Conservation (phyloP, 2,329 filamentous ascomycete genomes). For the Tricladium varicosporioides region DNA sequence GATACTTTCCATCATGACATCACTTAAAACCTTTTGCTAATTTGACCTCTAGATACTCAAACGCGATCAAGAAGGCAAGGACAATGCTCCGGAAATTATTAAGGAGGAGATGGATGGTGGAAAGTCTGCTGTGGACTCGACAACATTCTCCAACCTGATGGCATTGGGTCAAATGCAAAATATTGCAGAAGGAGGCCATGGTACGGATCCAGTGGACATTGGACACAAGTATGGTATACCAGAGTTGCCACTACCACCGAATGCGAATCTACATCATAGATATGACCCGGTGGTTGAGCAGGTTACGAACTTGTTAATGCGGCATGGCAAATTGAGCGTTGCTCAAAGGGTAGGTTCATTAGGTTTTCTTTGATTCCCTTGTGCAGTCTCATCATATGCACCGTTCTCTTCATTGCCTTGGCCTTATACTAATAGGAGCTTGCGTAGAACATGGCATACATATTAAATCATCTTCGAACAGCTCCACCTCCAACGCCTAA, state of each 20-base stretch:
- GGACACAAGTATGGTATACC: constrained; percentile 71
- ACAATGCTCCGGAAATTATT: constrained; percentile 66
- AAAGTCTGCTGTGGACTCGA: constrained; percentile 31
- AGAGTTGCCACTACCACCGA: constrained; percentile 59
- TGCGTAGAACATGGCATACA: constrained; percentile 73
- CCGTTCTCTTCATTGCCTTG: not conserved
- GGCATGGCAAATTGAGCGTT: constrained; percentile 81
- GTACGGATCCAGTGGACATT: constrained; percentile 17
- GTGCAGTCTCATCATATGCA: constrained; percentile 19
- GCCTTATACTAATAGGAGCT: constrained; percentile 13
- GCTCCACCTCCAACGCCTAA: constrained; percentile 75
- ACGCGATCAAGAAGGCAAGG: constrained; percentile 57
- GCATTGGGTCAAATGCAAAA: constrained; percentile 32
- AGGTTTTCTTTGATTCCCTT: constrained; percentile 24
- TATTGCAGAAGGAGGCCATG: constrained; percentile 25
- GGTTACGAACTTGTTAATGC: constrained; percentile 88
- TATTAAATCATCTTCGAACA: constrained; percentile 83
- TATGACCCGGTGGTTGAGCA: constrained; percentile 85
- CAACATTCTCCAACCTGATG: constrained; percentile 31
- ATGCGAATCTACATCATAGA: constrained; percentile 67
- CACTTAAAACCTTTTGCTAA: constrained; percentile 13
- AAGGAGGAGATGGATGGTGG: constrained; percentile 50
- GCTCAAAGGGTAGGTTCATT: constrained; percentile 72
- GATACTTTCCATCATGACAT: constrained; percentile 19
- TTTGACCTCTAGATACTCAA: constrained; percentile 53